Evolutionary conservation across 192 early-diverging fungal species (phyloP).

Genomic region (Ambispora gerdemannii): DNA sequence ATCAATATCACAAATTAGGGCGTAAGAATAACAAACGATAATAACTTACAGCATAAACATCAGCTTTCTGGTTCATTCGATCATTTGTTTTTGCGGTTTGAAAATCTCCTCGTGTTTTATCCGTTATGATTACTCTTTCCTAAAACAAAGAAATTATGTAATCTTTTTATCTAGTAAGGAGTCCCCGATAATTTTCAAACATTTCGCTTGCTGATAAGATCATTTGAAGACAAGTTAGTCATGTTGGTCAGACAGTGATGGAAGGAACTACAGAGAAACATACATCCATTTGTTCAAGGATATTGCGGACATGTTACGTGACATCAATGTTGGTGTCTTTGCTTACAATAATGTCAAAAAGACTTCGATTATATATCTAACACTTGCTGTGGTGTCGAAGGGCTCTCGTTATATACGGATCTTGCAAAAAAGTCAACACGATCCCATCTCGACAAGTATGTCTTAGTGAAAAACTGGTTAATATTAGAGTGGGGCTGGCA

Average conservation of each 20-base stretch:
- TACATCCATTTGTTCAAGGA: conserved; percentile 6
- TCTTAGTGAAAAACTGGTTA: conserved; percentile 15
- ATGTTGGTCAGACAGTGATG: not conserved
- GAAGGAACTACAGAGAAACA: conserved; percentile 1
- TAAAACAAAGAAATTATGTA: conserved; percentile 11
- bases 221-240: conserved; percentile 4
- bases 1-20: too few species aligned
- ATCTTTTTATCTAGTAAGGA: conserved; percentile 7
- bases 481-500: conserved; percentile 1
- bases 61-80: conserved; percentile 13
- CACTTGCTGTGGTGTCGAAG: conserved; percentile 14
- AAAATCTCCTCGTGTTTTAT: conserved; percentile 12
- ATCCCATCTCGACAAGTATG: not conserved
- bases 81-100: conserved; percentile 16
- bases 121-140: conserved; percentile 1
- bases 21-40: not conserved
- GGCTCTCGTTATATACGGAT: conserved; percentile 2
- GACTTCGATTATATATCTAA: conserved; percentile 16
- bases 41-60: conserved; percentile 21
- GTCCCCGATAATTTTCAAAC: conserved; percentile 17
- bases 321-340: not conserved
- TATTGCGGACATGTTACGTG: conserved; percentile 16
- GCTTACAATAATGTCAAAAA: not conserved
- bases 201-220: conserved; percentile 11
- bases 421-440: conserved; percentile 22